Conservation (phyloP, 495 filamentous ascomycete species). For the Ramalina intermedia region DNA sequence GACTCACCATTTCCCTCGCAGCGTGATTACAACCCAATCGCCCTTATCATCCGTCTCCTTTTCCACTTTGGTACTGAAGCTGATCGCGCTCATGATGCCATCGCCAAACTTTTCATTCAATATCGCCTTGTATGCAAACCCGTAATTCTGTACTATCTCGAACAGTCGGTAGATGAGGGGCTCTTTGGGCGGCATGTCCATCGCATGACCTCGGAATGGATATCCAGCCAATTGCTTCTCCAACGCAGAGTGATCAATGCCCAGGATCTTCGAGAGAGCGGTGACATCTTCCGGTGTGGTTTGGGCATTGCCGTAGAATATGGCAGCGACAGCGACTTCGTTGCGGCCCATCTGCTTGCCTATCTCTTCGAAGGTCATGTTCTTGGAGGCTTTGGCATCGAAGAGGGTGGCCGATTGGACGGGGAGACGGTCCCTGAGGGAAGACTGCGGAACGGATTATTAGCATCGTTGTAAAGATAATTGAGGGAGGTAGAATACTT, state of each 20-base stretch:
- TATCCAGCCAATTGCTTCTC: slow-evolving; percentile 51
- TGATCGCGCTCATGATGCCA: slow-evolving; percentile 96
- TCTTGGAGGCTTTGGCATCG: slow-evolving; percentile 59
- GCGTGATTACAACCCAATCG: slow-evolving; percentile 77
- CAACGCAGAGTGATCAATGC: slow-evolving; percentile 41
- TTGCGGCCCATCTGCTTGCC: slow-evolving; percentile 61
- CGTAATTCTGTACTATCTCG: slow-evolving; percentile 97
- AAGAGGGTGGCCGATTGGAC: slow-evolving; percentile 64
- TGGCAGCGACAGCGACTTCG: slow-evolving; percentile 79
- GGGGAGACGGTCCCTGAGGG: slow-evolving; percentile 41
- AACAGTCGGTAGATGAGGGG: slow-evolving; percentile 88
- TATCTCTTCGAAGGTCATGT: slow-evolving; percentile 71
- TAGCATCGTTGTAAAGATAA: neutral
- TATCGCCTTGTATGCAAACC: slow-evolving; percentile 90
- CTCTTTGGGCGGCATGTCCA: slow-evolving; percentile 90
- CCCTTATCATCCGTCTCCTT: slow-evolving; percentile 86
- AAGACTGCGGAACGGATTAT: slow-evolving; percentile 7
- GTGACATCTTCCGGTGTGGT: slow-evolving; percentile 65
- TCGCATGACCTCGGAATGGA: slow-evolving; percentile 68
- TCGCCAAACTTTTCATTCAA: slow-evolving; percentile 99
- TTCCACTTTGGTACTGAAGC: slow-evolving; percentile 85
- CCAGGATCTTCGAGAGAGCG: slow-evolving; percentile 54
- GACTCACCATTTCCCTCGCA: slow-evolving; percentile 86
- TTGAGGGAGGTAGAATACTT: neutral
- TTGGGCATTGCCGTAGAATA: slow-evolving; percentile 89